Base-by-base conservation (phyloP, 768 basidiomycete genomes). In the Lactifluus echinatus region DNA sequence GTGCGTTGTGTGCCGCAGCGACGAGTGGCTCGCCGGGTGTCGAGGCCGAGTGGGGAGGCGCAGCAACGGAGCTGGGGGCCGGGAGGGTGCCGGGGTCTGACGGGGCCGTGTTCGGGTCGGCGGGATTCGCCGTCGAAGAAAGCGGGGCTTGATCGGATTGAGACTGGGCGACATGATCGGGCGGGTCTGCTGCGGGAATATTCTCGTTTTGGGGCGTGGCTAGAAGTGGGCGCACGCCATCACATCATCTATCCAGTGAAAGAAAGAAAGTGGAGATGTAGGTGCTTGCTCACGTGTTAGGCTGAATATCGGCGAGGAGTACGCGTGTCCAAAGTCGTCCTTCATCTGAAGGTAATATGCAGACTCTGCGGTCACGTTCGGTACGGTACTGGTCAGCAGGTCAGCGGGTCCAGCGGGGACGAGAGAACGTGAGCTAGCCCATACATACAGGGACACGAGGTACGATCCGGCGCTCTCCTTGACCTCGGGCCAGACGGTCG, bases 321-420 rank as follows among this genome's bases (percentile, higher is more conserved):
- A 60, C 6, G 48, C 61, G 34, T 64, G 51, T 1, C 69, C 70
- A 39, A 64, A 65, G 39, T 67, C 63, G 57, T 70, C 68, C 29
- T 66, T 63, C 67, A 72, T 68, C 50, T 61, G 60, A 15, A 73
- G 59, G 48, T 64, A 69, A 56, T 63, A 71, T 0, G 44, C 54
- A 5, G 67, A 53, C 12, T 56, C 58, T 2, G 59, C 43, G 19
- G 64, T 63, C 37, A 68, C 64, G 26, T 66, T 60, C 19, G 72
- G 71, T 8, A 66, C 63, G 4, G 50, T 48, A 26, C 65, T 66
- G 48, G 44, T n/a, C 53, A 28, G 8, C 21, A 36, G 1, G 14
- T 39, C 24, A 50, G 31, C 44, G 23, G n/a, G 36, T n/a, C n/a
- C n/a, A 15, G 55, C 15, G 10, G 4, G 52, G 26, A 24, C 4